phyloP scores from a whole-genome alignment of 768 basidiomycete genomes.

The Thelephora ganbajun region DNA sequence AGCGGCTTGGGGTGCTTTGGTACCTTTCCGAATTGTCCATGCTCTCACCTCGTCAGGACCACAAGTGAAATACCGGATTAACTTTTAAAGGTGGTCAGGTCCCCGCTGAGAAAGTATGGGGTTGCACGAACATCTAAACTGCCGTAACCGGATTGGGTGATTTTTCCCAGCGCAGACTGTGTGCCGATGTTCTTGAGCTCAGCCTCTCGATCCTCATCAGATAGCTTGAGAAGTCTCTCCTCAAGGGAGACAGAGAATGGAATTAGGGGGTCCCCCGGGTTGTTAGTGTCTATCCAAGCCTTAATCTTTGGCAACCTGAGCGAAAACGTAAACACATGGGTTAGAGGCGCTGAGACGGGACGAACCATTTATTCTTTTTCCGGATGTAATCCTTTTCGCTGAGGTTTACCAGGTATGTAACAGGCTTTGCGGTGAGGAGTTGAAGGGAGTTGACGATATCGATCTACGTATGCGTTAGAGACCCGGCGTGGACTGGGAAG shows the following conservation, averaged over 20 bases:
- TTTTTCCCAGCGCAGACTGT: constrained; percentile 71
- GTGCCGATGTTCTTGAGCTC: constrained; percentile 70
- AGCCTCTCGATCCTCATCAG: constrained; percentile 56
- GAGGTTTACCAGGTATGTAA: constrained; percentile 95
- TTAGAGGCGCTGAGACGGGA: neutral
- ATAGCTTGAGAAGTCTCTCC: constrained; percentile 62
- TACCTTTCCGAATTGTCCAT: constrained; percentile 92
- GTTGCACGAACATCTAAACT: constrained; percentile 55
- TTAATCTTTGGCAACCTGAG: constrained; percentile 90
- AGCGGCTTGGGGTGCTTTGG: constrained; percentile 92
- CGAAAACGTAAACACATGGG: neutral
- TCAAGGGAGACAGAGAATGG: constrained; percentile 96
- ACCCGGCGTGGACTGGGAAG: neutral
- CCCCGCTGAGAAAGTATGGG: neutral
- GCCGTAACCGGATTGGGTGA: constrained; percentile 87
- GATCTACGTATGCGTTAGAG: constrained; percentile 34
- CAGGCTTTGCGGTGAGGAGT: constrained; percentile 91
- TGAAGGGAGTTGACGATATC: constrained; percentile 82
- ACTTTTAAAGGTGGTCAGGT: constrained; percentile 22
- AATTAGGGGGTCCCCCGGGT: constrained; percentile 90
- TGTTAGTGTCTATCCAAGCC: constrained; percentile 93
- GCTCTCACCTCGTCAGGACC: constrained; percentile 95
- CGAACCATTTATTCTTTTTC: constrained; percentile 97
- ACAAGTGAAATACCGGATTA: constrained; percentile 95
- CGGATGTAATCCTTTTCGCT: constrained; percentile 89